Evolutionary conservation across 768 basidiomycete genomes (phyloP).

Genomic region (Rubroboletus pulcherrimus): DNA sequence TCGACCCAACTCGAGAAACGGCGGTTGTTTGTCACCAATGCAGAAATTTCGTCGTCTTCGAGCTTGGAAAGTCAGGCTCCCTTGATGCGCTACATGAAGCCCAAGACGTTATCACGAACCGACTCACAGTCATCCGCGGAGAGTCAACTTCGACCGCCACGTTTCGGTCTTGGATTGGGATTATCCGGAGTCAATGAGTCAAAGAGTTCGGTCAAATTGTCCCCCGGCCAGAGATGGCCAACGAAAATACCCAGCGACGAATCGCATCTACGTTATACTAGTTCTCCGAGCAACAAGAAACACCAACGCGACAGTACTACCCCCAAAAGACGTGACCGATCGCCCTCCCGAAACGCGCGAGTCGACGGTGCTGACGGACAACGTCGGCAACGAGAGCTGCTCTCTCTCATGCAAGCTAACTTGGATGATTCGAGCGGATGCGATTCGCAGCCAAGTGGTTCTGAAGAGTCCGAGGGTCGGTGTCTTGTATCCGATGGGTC

Average conservation of each 20-base stretch:
- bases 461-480: slow-evolving; percentile 12
- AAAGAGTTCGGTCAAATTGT: slow-evolving; percentile 8
- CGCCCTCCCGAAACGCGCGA: slow-evolving; percentile 1
- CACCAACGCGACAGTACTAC: slow-evolving; percentile 6
- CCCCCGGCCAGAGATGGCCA: slow-evolving; percentile 16
- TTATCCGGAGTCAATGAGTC: slow-evolving; percentile 13
- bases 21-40: slow-evolving; percentile 44
- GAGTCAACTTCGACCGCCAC: slow-evolving; percentile 21
- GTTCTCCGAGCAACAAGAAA: slow-evolving; percentile 7
- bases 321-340: slow-evolving; percentile 13
- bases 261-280: neutral
- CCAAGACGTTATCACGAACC: slow-evolving; percentile 13
- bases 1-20: slow-evolving; percentile 27
- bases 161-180: slow-evolving; percentile 30
- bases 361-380: slow-evolving; percentile 9
- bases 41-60: slow-evolving; percentile 39
- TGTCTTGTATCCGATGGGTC: slow-evolving; percentile 17
- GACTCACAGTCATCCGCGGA: slow-evolving; percentile 23
- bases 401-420: slow-evolving; percentile 5
- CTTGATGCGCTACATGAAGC: slow-evolving; percentile 12
- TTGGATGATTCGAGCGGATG: slow-evolving; percentile 13
- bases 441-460: slow-evolving; percentile 18
- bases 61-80: slow-evolving; percentile 38
- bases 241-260: slow-evolving; percentile 7
- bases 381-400: slow-evolving; percentile 20